Evolutionary conservation across 805 yeast species (phyloP), one percentile per base, ranked within the genome.

Genomic region (Gaillardinia entomophila): DNA sequence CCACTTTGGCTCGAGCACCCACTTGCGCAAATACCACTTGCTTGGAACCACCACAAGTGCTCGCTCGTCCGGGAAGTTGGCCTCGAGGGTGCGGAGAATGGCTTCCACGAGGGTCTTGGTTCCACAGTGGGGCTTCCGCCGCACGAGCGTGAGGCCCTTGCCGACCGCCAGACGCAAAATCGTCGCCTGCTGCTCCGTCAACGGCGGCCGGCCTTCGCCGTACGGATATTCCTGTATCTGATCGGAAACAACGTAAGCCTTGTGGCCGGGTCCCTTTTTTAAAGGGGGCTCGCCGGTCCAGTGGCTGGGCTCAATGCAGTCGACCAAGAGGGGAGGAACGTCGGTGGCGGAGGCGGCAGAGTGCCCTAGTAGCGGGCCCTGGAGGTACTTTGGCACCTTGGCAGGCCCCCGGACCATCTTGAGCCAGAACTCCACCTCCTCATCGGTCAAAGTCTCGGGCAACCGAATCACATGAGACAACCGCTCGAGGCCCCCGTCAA

Each of bases 51-150:
- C 14, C 20, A 16, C 6, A 6, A 13, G 18, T 7, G 18, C 13
- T 12, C 28, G 6, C 17, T 28, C 14, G 7, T 24, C 28, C 20
- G 40, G 34, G 7, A 44, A 17, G 5, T 20, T 23, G 13, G n/a
- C 25, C 12, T 23, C 13, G 5, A 23, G 13, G 11, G 25, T 10
- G 11, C 5, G 25, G 12, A 23, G 13, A 5, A 23, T 23, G 5
- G 6, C 25, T 8, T n/a, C 6, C 6, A 23, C 13, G 5, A 23
- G 25, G 5, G 25, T 23, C 13, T 23, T 10, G 5, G 13, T 12
- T 10, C 25, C 25, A 8, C 11, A 12, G 10, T 23, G 25, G 6
- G 35, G 14, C 3, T 31, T 40, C 10, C 26, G 24, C 3, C 12
- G 20, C 4, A 40, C 33, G 6, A 20, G 25, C 3, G 18, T 11